Conservation (phyloP, 169 alveolate genomes). For the Theileria parva region DNA sequence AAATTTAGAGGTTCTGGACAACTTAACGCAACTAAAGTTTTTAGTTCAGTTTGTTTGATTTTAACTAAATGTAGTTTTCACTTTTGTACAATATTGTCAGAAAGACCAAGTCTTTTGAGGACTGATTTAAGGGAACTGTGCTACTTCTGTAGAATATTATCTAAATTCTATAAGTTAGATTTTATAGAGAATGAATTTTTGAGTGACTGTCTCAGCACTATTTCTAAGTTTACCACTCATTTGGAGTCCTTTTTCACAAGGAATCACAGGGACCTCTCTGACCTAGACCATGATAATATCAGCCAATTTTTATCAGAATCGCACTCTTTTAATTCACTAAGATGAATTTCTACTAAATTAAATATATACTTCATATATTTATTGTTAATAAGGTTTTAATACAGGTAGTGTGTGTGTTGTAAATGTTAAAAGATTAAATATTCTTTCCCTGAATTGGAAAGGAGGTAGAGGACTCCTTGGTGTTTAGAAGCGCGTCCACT, state of each 20-base stretch:
- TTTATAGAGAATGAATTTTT: neutral
- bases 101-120: neutral
- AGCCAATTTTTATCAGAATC: neutral
- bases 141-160: neutral
- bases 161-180: neutral
- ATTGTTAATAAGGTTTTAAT: neutral
- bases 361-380: neutral
- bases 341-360: neutral
- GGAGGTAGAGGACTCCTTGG: constrained; percentile 23
- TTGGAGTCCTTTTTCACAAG: constrained; percentile 1
- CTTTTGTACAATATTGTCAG: neutral
- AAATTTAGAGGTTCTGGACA: neutral
- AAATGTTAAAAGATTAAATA: constrained; percentile 18
- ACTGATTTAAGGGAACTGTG: neutral
- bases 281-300: neutral
- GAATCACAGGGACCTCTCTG: neutral
- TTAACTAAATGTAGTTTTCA: neutral
- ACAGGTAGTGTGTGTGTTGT: neutral
- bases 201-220: neutral
- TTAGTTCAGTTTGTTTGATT: neutral
- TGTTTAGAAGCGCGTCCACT: constrained; percentile 36
- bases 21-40: neutral
- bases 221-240: neutral
- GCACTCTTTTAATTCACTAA: neutral
- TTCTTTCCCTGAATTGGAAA: constrained; percentile 57